Evolutionary conservation across 257 asterid species (phyloP), one percentile per base, ranked within the genome.

Genomic region (Solanum sejunctum): DNA sequence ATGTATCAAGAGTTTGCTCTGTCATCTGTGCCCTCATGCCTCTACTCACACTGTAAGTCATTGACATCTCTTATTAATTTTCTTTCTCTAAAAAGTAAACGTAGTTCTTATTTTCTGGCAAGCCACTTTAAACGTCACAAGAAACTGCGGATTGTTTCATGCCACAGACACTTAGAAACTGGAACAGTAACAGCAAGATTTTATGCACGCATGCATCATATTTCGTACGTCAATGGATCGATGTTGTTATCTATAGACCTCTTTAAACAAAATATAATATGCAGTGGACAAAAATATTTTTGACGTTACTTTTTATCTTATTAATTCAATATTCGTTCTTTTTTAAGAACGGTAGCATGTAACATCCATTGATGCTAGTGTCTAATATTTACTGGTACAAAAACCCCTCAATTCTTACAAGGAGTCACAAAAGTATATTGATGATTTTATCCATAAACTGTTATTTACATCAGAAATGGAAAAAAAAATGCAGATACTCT

Each of bases 1-100:
- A 88, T 66, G 92, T 94, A 64, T 95, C 99, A 71, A 94, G 97
- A 85, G 94, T 95, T 87, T 93, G 98, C 89, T 92, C 98, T 73
- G 90, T 93, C 84, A 89, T 95, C 88, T 97, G 97, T 86, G 84
- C 91, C 85, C 89, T 94, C 82, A 92, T 97, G 98, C 99, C 99
- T 80, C 67, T 95, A 69, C 90, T 92, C 85, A 95, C 99, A 23
- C 93, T 95, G 99, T 97, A 97, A 94, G 99, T 81, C 86, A 66
- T 87, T 78, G 78, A 81, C 78, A 28, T 56, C 36, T 36, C 39
- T 83, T 85, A 56, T 70, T 39, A 21, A 75, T 52, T 21, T 72
- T 75, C 60, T 13, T 23, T 75, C 81, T 47, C 15, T 49, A 75
- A 12, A 21, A 75, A 45, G 18, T n/a, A 17, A 54, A 28, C 55